Percentiles rank a stretch among this genome's conserved stretches.
These are phyloP conservation scores for Daphne laureola DNA, from an alignment of 441 rosid genomes.

Conservation along the genomic window DNA sequence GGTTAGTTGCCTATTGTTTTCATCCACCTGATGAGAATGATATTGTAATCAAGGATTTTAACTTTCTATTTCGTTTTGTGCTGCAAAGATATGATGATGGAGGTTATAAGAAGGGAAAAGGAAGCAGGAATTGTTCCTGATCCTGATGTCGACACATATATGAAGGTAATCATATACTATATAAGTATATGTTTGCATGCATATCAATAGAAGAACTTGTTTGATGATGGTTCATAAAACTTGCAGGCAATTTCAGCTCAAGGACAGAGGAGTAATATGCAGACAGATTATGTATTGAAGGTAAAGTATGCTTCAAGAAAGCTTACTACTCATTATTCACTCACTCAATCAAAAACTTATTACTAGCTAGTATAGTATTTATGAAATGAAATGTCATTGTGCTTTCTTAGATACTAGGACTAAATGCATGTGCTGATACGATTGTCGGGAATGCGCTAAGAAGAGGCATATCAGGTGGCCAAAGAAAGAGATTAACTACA, in stretches of 20 bases:
- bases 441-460: slow-evolving; percentile 42
- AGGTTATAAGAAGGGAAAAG: slow-evolving; percentile 52
- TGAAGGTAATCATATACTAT: slow-evolving; percentile 62
- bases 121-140: slow-evolving; percentile 49
- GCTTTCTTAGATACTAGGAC: slow-evolving; percentile 52
- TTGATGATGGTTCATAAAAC: background rate
- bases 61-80: background rate
- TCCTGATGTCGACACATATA: slow-evolving; percentile 51
- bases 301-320: slow-evolving; percentile 18
- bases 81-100: slow-evolving; percentile 40
- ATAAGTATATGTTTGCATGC: no score
- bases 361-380: no score
- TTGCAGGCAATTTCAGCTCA: slow-evolving; percentile 54
- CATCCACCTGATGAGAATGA: background rate
- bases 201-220: background rate
- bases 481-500: slow-evolving; percentile 57
- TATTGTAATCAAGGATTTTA: background rate
- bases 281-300: slow-evolving; percentile 70
- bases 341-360: slow-evolving; percentile 1
- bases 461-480: slow-evolving; percentile 75
- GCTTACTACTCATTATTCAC: no score
- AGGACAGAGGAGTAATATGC: slow-evolving; percentile 43
- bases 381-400: background rate
- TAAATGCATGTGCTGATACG: slow-evolving; percentile 51
- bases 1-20: slow-evolving; percentile 5